Percentiles rank a stretch among this genome's conserved stretches.
These are phyloP conservation scores for Amanita polypyramis DNA, from an alignment of 768 basidiomycete species.

Conservation along the genomic window DNA sequence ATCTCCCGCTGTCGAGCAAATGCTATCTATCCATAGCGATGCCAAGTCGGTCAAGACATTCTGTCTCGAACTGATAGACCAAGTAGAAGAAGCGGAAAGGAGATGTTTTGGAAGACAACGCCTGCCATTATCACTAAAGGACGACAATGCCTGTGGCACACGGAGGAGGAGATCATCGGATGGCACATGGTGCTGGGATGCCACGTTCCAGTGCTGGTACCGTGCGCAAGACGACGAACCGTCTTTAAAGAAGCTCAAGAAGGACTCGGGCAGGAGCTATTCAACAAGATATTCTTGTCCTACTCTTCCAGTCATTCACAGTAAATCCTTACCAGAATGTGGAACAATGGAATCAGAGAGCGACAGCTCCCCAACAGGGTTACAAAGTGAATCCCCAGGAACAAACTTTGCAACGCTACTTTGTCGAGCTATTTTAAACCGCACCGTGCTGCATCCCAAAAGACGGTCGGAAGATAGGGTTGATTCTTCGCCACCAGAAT, in stretches of 20 bases:
- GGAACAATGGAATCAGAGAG: neutral
- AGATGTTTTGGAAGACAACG: conserved; percentile 27
- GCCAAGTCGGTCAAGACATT: conserved; percentile 20
- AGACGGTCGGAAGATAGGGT: no score
- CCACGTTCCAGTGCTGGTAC: neutral
- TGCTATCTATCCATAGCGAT: conserved; percentile 12
- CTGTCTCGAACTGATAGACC: conserved; percentile 30
- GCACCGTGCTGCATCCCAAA: conserved; percentile 2
- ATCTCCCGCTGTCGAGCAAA: conserved; percentile 14
- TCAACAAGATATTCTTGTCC: neutral
- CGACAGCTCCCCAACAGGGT: neutral
- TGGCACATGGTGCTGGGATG: conserved; percentile 3
- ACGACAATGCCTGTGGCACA: neutral
- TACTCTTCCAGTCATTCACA: neutral
- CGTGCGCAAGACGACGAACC: neutral
- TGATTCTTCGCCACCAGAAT: neutral
- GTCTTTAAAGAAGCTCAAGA: neutral
- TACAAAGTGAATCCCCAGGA: neutral
- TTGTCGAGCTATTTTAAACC: conserved; percentile 2
- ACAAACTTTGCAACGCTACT: conserved; percentile 3
- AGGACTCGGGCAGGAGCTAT: neutral
- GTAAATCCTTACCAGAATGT: neutral
- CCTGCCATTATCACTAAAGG: neutral
- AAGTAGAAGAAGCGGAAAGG: conserved; percentile 41
- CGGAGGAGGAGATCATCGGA: neutral